Conservation (phyloP, 2,329 filamentous ascomycete species). For the Phialemoniopsis sp. region DNA sequence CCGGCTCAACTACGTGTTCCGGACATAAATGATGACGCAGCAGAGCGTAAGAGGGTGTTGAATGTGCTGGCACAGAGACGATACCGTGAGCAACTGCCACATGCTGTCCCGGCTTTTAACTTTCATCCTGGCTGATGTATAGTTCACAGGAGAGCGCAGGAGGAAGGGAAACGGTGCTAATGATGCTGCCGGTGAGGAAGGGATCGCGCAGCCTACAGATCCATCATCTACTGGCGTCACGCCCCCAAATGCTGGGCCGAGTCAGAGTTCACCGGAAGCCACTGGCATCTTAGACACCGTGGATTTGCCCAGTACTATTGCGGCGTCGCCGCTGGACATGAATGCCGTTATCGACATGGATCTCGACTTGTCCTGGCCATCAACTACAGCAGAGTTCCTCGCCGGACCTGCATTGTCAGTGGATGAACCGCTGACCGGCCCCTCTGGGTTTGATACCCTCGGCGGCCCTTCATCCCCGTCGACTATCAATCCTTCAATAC, state of each 20-base stretch:
- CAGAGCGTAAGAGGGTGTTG: conserved; percentile 47
- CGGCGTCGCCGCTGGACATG: no score
- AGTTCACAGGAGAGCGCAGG: conserved; percentile 20
- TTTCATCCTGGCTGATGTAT: conserved; percentile 2
- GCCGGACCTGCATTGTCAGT: not conserved
- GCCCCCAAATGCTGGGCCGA: no score
- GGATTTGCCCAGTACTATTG: no score
- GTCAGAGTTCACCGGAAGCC: no score
- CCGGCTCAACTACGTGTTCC: conserved; percentile 37
- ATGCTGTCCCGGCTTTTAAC: not conserved
- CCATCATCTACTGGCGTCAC: no score
- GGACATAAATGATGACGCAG: conserved; percentile 43
- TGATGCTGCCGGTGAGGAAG: no score
- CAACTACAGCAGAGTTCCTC: not conserved
- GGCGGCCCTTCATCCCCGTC: not conserved
- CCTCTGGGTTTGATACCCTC: no score
- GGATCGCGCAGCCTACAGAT: no score
- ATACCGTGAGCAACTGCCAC: conserved; percentile 34
- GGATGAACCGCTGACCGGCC: no score
- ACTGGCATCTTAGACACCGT: no score
- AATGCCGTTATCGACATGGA: no score
- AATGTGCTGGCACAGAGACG: conserved; percentile 51
- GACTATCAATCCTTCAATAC: conserved; percentile 8
- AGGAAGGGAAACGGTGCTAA: conserved; percentile 7
- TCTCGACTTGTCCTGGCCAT: not conserved